phyloP scores from a whole-genome alignment of 768 basidiomycete species.

The Heimioporus sp. region DNA sequence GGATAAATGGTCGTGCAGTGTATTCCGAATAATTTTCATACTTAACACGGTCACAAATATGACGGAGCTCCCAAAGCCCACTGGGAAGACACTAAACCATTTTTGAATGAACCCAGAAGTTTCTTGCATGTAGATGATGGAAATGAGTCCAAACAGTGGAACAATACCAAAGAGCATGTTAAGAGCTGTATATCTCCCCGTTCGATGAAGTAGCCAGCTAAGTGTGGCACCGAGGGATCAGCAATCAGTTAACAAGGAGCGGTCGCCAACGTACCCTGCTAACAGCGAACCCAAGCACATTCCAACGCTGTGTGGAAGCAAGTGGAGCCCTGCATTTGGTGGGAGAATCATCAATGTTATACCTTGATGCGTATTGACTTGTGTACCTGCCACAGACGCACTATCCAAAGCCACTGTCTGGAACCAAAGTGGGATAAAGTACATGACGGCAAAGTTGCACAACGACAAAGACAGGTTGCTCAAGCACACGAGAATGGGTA shows the following conservation, averaged over 20 bases:
- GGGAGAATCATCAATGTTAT: too few species aligned
- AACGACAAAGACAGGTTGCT: constrained; percentile 7
- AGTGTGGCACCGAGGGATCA: background rate
- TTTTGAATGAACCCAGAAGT: constrained; percentile 4
- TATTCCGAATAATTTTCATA: background rate
- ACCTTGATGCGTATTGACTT: too few species aligned
- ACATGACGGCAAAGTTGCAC: constrained; percentile 15
- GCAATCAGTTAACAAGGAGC: too few species aligned
- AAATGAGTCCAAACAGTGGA: constrained; percentile 9
- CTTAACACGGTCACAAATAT: constrained; percentile 11
- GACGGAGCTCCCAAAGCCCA: constrained; percentile 15
- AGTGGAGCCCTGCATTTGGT: constrained; percentile 6
- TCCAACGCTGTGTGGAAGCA: constrained; percentile 12
- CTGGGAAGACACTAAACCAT: constrained; percentile 16
- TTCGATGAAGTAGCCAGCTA: constrained; percentile 10
- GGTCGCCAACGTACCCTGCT: background rate
- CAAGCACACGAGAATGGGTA: constrained; percentile 3
- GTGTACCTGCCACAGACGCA: constrained; percentile 10
- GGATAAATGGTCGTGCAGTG: background rate
- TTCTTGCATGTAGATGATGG: constrained; percentile 8
- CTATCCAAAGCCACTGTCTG: constrained; percentile 10
- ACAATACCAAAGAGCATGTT: constrained; percentile 11
- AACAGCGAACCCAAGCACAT: constrained; percentile 12
- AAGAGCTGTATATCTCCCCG: constrained; percentile 9
- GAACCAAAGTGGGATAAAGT: constrained; percentile 16